Base-by-base conservation (phyloP, 2,329 filamentous ascomycete genomes). In the Bipolaris gigantea region DNA sequence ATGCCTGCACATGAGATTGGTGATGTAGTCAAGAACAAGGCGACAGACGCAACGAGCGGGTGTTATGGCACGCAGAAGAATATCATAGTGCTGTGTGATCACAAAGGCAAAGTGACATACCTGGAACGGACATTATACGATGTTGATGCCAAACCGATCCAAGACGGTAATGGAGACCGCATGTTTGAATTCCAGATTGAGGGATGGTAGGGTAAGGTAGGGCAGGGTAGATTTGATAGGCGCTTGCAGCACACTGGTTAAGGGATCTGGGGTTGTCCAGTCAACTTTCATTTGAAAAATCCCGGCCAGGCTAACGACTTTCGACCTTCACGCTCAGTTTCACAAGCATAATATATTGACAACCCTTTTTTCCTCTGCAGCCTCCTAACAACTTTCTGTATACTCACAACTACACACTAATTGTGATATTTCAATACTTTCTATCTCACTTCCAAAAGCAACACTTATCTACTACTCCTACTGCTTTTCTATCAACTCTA, bases 31-130 rank as follows among this genome's bases (percentile, higher is more conserved):
- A 71, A 73, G 55, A 63, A 67, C 7, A 71, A 65, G 43, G 71
- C 67, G 5, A 55, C 56, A 45, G 67, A 65, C 59, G 73, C 60
- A 73, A 80, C 66, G 59, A 76, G 74, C 51, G 82, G 81, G 0
- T 72, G 80, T 7, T 88, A 88, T 65, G 85, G 85, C 0, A 88
- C 85, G 2, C 83, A 86, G 66, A 85, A 85, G 70, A 85, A 88
- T 66, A 85, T 83, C 1, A 73, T 88, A 7, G 75, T 88, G 2
- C 70, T 88, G 13, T 83, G 86, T 18, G 76, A 80, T 61, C 72
- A 73, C 27, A 64, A 79, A n/a, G 83, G 83, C 2, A 77, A 78
- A 48, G 79, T 85, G 33, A 82, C 79, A n/a, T 88, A 83, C 62
- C 77, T 86, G 32, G 85, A 88, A 69, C 76, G 85, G 51, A 86